Evolutionary conservation across 176 grass and related monocot genomes (phyloP).

Genomic region (Cymbopogon citratus): DNA sequence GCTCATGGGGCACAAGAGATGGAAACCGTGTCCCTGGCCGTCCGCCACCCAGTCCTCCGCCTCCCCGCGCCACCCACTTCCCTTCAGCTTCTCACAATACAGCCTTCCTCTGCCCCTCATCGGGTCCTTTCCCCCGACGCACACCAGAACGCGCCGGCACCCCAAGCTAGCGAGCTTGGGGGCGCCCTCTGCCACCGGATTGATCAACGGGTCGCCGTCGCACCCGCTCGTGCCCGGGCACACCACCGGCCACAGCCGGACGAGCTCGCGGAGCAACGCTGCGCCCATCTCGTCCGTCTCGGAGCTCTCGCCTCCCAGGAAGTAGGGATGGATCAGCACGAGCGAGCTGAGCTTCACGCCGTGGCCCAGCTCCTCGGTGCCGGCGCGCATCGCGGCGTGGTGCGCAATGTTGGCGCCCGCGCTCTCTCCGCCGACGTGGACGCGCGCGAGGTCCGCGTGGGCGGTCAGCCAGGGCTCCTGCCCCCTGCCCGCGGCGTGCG

Average conservation of each 20-base stretch:
- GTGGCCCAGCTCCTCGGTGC: constrained; percentile 22
- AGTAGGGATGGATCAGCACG: constrained; percentile 65
- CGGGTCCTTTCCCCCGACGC: constrained; percentile 40
- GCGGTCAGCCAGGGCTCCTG: constrained; percentile 46
- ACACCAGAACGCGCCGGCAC: constrained; percentile 46
- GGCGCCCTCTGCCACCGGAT: constrained; percentile 55
- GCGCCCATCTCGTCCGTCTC: constrained; percentile 37
- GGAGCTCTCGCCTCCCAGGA: constrained; percentile 42
- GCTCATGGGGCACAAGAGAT: constrained; percentile 15
- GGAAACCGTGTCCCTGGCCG: constrained; percentile 59
- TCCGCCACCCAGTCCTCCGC: constrained; percentile 44
- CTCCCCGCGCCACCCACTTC: constrained; percentile 43
- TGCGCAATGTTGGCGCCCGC: constrained; percentile 71
- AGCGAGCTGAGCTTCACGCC: constrained; percentile 37
- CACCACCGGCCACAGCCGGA: constrained; percentile 48
- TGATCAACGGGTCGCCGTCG: constrained; percentile 69
- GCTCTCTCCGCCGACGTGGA: constrained; percentile 71
- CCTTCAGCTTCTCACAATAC: constrained; percentile 52
- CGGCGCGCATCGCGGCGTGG: constrained; percentile 59
- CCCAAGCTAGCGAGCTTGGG: constrained; percentile 28
- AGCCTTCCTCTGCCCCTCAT: constrained; percentile 42
- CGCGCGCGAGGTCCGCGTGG: constrained; percentile 49
- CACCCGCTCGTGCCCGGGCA: constrained; percentile 43
- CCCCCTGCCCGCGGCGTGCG: constrained; percentile 29
- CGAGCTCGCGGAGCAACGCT: constrained; percentile 21